phyloP scores from a whole-genome alignment of 2,329 filamentous ascomycete species.

The Elsinoe australis region DNA sequence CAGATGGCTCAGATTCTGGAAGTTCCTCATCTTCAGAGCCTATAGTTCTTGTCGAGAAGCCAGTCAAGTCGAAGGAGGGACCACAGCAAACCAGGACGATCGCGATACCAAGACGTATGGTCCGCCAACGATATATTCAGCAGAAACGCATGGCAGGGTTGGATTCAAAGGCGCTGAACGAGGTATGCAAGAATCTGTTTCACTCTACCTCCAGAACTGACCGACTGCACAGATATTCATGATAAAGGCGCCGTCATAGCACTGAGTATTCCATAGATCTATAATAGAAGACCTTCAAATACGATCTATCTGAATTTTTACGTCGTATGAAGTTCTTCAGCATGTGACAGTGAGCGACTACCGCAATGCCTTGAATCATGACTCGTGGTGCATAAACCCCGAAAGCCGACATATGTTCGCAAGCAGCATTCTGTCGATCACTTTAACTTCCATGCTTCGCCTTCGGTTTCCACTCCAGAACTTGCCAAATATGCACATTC shows the following conservation, averaged over 20 bases:
- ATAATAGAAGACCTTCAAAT: too few species aligned
- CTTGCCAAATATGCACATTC: too few species aligned
- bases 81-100: slow-evolving; percentile 18
- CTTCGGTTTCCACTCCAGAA: not conserved
- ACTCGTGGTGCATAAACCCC: too few species aligned
- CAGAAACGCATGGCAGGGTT: slow-evolving; percentile 79
- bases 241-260: slow-evolving; percentile 45
- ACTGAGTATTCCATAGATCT: not conserved
- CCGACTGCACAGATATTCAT: slow-evolving; percentile 66
- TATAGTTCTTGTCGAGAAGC: not conserved
- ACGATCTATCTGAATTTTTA: too few species aligned
- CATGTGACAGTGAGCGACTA: too few species aligned
- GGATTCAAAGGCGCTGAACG: slow-evolving; percentile 74
- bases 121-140: slow-evolving; percentile 74
- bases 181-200: too few species aligned
- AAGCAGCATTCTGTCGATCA: too few species aligned
- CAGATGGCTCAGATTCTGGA: not conserved
- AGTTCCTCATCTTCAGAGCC: not conserved
- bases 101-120: slow-evolving; percentile 37
- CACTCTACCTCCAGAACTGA: too few species aligned
- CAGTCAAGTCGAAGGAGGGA: not conserved
- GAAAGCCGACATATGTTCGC: too few species aligned
- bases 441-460: not conserved
- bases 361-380: too few species aligned
- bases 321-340: too few species aligned